Evolutionary conservation across 176 grass and related monocot genomes (phyloP).

Genomic region (Lolium rigidum): DNA sequence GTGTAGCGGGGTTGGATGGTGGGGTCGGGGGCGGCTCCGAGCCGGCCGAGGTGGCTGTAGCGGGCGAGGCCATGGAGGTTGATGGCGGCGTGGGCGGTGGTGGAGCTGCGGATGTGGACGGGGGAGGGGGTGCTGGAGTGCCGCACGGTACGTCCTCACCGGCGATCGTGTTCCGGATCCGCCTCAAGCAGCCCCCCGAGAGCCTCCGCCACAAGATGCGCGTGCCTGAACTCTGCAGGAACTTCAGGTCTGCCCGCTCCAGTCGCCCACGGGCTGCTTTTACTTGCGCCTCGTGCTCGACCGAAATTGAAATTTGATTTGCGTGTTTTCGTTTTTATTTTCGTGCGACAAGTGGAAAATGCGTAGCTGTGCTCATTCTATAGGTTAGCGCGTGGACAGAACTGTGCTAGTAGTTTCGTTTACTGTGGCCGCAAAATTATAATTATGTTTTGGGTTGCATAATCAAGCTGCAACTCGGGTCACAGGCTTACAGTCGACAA

Average conservation of each 20-base stretch:
- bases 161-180: constrained; percentile 86
- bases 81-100: constrained; percentile 52
- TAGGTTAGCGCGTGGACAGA: not conserved
- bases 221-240: constrained; percentile 92
- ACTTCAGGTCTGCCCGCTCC: constrained; percentile 72
- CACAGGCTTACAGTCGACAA: not conserved
- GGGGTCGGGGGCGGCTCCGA: constrained; percentile 43
- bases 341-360: not conserved
- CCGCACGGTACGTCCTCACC: constrained; percentile 49
- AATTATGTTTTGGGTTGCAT: not conserved
- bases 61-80: constrained; percentile 57
- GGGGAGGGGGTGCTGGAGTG: constrained; percentile 38
- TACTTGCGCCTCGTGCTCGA: not conserved
- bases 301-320: not conserved
- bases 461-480: not conserved
- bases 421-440: not conserved
- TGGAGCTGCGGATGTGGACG: constrained; percentile 55
- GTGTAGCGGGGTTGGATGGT: constrained; percentile 37
- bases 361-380: not conserved
- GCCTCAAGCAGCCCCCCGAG: constrained; percentile 80
- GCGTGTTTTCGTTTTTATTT: not conserved
- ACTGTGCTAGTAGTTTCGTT: constrained; percentile 2
- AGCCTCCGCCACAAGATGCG: constrained; percentile 95
- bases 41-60: constrained; percentile 42
- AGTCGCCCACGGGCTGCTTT: not conserved